Conservation (phyloP, 2,329 filamentous ascomycete species). For the Cercospora sp. region DNA sequence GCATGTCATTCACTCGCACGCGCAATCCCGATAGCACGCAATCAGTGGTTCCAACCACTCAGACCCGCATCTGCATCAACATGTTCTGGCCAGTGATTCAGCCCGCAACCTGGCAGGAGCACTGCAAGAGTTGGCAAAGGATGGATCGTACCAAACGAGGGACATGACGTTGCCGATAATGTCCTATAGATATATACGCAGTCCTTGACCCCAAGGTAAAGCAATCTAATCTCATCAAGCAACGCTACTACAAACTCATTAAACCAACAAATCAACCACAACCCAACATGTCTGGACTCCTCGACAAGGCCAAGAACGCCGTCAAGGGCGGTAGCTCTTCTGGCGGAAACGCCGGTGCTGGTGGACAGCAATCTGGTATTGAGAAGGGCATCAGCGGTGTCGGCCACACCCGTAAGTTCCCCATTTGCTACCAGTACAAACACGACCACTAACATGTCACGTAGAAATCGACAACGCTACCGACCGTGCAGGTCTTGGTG, state of each 20-base stretch:
- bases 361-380: slow-evolving; percentile 16
- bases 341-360: slow-evolving; percentile 2
- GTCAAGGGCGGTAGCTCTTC: slow-evolving; percentile 23
- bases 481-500: slow-evolving; percentile 27
- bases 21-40: slow-evolving; percentile 4
- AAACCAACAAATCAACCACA: background rate
- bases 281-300: slow-evolving; percentile 29
- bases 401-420: slow-evolving; percentile 19
- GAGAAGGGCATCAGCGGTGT: slow-evolving; percentile 25
- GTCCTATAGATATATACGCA: background rate
- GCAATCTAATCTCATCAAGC: background rate
- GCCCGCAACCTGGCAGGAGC: slow-evolving; percentile 15
- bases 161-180: background rate
- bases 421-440: background rate
- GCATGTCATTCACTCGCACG: background rate
- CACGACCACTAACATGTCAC: background rate
- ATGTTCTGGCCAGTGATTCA: background rate
- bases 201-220: background rate
- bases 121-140: slow-evolving; percentile 13
- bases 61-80: background rate
- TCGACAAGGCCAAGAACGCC: slow-evolving; percentile 30
- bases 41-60: background rate
- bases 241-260: background rate
- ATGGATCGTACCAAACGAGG: slow-evolving; percentile 10
- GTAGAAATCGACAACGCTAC: slow-evolving; percentile 27